phyloP scores from a whole-genome alignment of 208 protist genomes.

The Porcisia hertigi region DNA sequence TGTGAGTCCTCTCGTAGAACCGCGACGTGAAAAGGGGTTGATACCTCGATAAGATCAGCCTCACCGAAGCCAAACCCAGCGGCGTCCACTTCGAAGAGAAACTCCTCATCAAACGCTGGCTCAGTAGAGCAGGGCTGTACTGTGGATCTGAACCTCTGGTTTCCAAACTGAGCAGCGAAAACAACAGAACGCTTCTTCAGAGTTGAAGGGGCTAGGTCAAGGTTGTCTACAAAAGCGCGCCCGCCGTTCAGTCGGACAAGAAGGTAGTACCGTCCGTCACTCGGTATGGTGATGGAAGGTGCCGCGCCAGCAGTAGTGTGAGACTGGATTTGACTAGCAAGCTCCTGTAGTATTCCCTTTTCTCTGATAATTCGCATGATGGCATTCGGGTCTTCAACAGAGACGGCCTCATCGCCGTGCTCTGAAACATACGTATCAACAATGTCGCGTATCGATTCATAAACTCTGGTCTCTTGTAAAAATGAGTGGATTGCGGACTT shows the following conservation, averaged over 20 bases:
- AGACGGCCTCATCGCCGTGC: slow-evolving; percentile 39
- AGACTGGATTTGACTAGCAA: slow-evolving; percentile 54
- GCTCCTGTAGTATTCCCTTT: slow-evolving; percentile 79
- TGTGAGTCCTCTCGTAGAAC: slow-evolving; percentile 71
- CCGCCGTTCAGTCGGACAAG: slow-evolving; percentile 80
- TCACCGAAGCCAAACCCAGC: slow-evolving; percentile 61
- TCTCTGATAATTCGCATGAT: slow-evolving; percentile 88
- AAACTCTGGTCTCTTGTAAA: slow-evolving; percentile 82
- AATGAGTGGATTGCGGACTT: slow-evolving; percentile 82
- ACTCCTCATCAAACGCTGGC: slow-evolving; percentile 88
- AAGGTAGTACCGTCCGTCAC: slow-evolving; percentile 65
- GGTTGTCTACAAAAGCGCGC: slow-evolving; percentile 91
- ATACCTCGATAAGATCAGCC: slow-evolving; percentile 74
- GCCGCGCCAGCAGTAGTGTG: slow-evolving; percentile 16
- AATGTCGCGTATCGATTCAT: slow-evolving; percentile 87
- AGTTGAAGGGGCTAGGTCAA: slow-evolving; percentile 51
- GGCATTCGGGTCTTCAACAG: slow-evolving; percentile 47
- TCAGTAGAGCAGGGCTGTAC: slow-evolving; percentile 46
- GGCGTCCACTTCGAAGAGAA: slow-evolving; percentile 87
- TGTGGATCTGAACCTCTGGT: slow-evolving; percentile 74
- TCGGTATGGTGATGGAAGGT: slow-evolving; percentile 20
- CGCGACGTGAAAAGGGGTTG: slow-evolving; percentile 84
- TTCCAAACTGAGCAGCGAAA: slow-evolving; percentile 84
- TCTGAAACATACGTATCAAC: slow-evolving; percentile 84
- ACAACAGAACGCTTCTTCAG: slow-evolving; percentile 54